Evolutionary conservation across 352 stramenopile genomes (phyloP), one percentile per base, ranked within the genome.

Genomic region (Globisporangium lucens): DNA sequence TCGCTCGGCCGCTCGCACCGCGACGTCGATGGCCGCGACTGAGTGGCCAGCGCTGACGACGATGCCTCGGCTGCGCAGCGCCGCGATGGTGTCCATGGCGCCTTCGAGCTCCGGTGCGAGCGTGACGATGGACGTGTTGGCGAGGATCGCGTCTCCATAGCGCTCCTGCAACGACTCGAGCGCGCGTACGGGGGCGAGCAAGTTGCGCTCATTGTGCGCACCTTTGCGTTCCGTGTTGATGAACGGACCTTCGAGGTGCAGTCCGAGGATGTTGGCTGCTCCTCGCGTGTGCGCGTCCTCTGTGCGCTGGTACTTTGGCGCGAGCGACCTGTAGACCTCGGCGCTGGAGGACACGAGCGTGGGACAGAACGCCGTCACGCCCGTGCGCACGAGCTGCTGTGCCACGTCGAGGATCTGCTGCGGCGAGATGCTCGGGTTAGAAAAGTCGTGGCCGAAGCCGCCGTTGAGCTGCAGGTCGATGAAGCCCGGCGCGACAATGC

Each of bases 401-500:
- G 74, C 68, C n/a, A 91, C 80, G 12, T 77, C 68, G 49, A 80
- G 63, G 46, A 93, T 76, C 36, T 87, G 66, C 53, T 78, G 63
- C 22, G 68, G 41, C 20, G 74, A 74, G 27, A 87, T 77, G n/a
- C 59, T 64, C 15, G 77, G 74, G 65, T 79, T 81, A 8, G 88
- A 94, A 70, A 97, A 98, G 69, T 97, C 90, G 33, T 89, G 70
- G 15, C 91, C 90, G 69, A 87, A 97, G 30, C 79, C 88, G 59
- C 91, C 91, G 66, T 98, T 98, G 56, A 97, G 75, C 76, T 98
- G 91, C 30, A 97, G 53, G 70, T 98, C 91, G 56, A 98, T 89
- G 69, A 96, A 97, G 38, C 91, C 91, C 10, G 90, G 88, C 9
- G 85, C 85, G 10, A 91, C 65, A 59, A 97, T 90, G 53, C 67